phyloP scores from a whole-genome alignment of 2,329 filamentous ascomycete genomes.

The Talaromyces atroroseus region DNA sequence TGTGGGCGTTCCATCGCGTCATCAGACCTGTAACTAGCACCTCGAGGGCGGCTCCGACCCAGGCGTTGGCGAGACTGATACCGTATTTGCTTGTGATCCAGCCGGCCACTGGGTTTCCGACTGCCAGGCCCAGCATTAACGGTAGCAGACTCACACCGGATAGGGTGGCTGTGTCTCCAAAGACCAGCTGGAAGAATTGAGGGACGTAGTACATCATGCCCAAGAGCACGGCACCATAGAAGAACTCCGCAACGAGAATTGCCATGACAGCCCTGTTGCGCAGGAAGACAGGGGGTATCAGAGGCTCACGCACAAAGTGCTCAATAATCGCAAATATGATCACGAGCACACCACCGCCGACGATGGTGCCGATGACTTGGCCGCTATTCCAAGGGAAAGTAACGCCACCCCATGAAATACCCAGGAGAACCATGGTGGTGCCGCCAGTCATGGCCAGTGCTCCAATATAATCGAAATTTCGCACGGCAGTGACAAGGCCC shows the following conservation, averaged over 20 bases:
- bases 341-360: conserved; percentile 22
- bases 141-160: conserved; percentile 2
- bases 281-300: conserved; percentile 43
- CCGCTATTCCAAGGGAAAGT: conserved; percentile 25
- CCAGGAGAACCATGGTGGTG: conserved; percentile 26
- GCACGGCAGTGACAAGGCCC: conserved; percentile 8
- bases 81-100: conserved; percentile 7
- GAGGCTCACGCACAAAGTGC: conserved; percentile 20
- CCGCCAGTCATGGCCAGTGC: conserved; percentile 23
- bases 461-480: conserved; percentile 25
- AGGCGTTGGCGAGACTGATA: conserved; percentile 4
- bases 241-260: conserved; percentile 31
- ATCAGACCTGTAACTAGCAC: not conserved
- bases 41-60: conserved; percentile 5
- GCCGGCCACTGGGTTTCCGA: not conserved
- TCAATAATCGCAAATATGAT: conserved; percentile 19
- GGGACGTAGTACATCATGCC: conserved; percentile 7
- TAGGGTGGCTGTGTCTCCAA: conserved; percentile 1
- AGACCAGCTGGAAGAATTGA: conserved; percentile 5
- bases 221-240: conserved; percentile 31
- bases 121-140: conserved; percentile 2
- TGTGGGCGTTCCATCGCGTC: conserved; percentile 2
- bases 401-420: conserved; percentile 31
- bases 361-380: conserved; percentile 22
- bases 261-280: conserved; percentile 34